phyloP scores from a whole-genome alignment of 441 rosid genomes.

The Cnidoscolus chayamansa region DNA sequence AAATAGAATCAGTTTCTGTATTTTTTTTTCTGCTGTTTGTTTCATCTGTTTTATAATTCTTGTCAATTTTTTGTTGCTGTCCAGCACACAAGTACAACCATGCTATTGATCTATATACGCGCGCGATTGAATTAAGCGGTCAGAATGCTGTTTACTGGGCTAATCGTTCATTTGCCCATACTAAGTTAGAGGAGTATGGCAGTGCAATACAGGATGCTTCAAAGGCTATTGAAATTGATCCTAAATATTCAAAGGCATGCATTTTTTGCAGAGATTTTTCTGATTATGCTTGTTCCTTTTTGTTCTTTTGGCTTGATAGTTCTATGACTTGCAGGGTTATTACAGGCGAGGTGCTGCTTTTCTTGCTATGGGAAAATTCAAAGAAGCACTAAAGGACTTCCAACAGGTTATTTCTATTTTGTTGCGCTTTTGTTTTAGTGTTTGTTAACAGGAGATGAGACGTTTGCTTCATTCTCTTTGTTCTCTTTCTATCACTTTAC shows the following conservation, averaged over 20 bases:
- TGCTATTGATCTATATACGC: slow-evolving; percentile 79
- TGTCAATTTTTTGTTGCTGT: slow-evolving; percentile 25
- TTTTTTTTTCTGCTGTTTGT: background rate
- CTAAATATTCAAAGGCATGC: slow-evolving; percentile 79
- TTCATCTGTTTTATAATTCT: slow-evolving; percentile 1
- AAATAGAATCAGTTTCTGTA: no score
- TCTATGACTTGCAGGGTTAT: slow-evolving; percentile 56
- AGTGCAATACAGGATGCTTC: slow-evolving; percentile 96
- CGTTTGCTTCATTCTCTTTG: background rate
- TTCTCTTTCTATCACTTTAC: background rate
- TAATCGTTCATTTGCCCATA: slow-evolving; percentile 88
- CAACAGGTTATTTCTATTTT: slow-evolving; percentile 52
- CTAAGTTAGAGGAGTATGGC: slow-evolving; percentile 94
- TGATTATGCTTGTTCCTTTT: background rate
- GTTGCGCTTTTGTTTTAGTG: no score
- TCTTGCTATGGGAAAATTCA: slow-evolving; percentile 96
- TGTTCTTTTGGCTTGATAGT: slow-evolving; percentile 28
- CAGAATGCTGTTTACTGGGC: slow-evolving; percentile 94
- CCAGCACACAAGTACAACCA: slow-evolving; percentile 71
- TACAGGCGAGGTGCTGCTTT: slow-evolving; percentile 94
- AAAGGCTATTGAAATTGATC: slow-evolving; percentile 79
- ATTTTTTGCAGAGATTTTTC: slow-evolving; percentile 4
- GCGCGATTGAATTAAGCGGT: slow-evolving; percentile 65
- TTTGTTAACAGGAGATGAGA: no score
- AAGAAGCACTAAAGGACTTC: slow-evolving; percentile 97